Evolutionary conservation across 352 stramenopile genomes (phyloP), one percentile per base, ranked within the genome.

Genomic region (Phytophthora pseudosyringae): DNA sequence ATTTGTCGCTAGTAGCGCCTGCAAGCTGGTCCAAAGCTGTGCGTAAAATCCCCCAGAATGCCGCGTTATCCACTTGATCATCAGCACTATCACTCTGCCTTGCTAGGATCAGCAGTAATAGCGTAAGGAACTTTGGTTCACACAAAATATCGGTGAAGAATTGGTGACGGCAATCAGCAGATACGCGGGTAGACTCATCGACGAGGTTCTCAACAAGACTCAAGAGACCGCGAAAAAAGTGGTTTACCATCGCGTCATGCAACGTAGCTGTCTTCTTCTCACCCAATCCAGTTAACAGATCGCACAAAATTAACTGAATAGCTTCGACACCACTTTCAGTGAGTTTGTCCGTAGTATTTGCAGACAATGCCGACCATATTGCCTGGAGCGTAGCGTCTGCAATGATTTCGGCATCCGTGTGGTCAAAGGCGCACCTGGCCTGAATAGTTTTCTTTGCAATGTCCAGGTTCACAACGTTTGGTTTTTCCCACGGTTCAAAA

Each of bases 21-120:
- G 36, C 41, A 33, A 84, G 40, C 9, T 73, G 68, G 4, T 39
- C 50, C 29, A 81, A 59, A 47, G 64, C 39, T 28, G 63, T 18
- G n/a, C 49, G 40, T 26, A 87, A 38, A 28, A 78, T 41, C 0
- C 48, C 35, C 78, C 78, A 87, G 3, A 85, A 45, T 3, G 47
- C 44, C 15, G 69, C 58, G 6, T 15, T 15, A 15, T 61, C 36
- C 3, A 40, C 9, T 51, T 61, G 46, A 29, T 64, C 36, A 9
- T 52, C 28, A 40, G 35, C 2, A 26, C 12, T 2, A 12, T 41
- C 13, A 7, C 57, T 41, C 13, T 52, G 4, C 12, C 36, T 52
- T 39, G 58, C 60, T 28, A 68, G 44, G 5, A 44, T 26, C 12
- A 79, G 41, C 16, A 85, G 52, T 33, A 87, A 36, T 1, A 65